Evolutionary conservation across 176 grass and related monocot species (phyloP).

Genomic region (Carex littledalei): DNA sequence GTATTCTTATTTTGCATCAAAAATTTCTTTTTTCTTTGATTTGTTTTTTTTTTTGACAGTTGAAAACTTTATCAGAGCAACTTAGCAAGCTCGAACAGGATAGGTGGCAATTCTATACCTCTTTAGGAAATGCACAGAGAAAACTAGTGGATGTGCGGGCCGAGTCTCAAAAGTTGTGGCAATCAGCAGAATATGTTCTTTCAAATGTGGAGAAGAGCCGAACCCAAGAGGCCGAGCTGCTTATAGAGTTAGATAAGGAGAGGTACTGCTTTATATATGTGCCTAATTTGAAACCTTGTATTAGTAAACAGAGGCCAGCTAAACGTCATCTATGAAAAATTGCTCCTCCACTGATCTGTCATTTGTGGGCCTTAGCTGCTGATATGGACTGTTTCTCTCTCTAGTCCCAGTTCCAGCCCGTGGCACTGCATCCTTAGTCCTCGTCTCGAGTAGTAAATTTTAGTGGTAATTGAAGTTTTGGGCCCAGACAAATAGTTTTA

Average conservation of each 20-base stretch:
- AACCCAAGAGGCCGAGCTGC: constrained; percentile 42
- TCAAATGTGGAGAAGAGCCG: constrained; percentile 49
- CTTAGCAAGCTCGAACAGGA: constrained; percentile 54
- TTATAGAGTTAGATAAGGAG: constrained; percentile 76
- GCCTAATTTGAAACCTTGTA: not conserved
- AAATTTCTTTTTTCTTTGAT: not conserved
- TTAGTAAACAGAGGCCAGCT: not conserved
- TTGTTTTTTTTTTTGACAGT: constrained; percentile 36
- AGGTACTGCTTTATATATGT: constrained; percentile 35
- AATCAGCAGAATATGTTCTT: constrained; percentile 41
- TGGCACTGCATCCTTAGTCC: not conserved
- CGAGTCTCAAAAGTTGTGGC: constrained; percentile 44
- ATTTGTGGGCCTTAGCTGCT: not conserved
- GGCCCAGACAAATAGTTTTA: not conserved
- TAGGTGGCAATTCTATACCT: constrained; percentile 37
- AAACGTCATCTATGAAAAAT: not conserved
- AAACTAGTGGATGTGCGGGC: constrained; percentile 42
- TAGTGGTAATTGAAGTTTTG: not conserved
- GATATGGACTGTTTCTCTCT: not conserved
- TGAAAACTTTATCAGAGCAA: constrained; percentile 62
- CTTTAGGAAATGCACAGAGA: constrained; percentile 42
- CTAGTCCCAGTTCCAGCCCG: not conserved
- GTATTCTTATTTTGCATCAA: not conserved
- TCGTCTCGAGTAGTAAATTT: not conserved
- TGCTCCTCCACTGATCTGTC: not conserved